A percentile compares a stretch with the other conserved stretches of the same genome.
Conservation (phyloP, 2,329 filamentous ascomycete genomes). For the Didymella pinodella region DNA sequence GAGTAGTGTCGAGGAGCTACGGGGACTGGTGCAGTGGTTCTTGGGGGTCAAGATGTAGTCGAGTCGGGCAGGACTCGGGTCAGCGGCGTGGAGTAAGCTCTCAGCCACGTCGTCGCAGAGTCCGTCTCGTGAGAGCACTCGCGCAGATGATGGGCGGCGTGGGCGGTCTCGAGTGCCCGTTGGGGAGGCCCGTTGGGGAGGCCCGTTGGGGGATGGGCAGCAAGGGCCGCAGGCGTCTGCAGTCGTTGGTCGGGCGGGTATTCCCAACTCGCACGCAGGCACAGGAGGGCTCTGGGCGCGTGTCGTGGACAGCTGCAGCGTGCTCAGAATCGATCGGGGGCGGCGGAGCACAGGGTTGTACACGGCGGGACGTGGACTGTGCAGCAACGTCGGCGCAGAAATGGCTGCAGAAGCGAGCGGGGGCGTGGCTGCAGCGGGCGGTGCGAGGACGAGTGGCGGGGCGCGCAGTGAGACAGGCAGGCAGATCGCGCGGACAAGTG, state of each 20-base stretch:
- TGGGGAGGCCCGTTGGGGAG: slow-evolving; percentile 1
- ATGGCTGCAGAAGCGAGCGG: slow-evolving; percentile 29
- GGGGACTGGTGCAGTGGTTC: neutral
- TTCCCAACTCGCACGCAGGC: slow-evolving; percentile 23
- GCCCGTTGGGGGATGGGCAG: slow-evolving; percentile 15
- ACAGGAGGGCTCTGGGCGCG: slow-evolving; percentile 34
- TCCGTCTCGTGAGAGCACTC: slow-evolving; percentile 21
- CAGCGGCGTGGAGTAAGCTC: slow-evolving; percentile 23
- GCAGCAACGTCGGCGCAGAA: slow-evolving; percentile 34
- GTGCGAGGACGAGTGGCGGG: slow-evolving; percentile 9
- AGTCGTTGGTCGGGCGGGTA: slow-evolving; percentile 26
- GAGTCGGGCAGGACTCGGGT: slow-evolving; percentile 6
- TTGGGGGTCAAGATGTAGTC: slow-evolving; percentile 15
- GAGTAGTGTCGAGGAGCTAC: slow-evolving; percentile 11
- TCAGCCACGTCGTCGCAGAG: slow-evolving; percentile 30
- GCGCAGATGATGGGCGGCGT: slow-evolving; percentile 38
- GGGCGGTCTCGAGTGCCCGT: slow-evolving; percentile 29
- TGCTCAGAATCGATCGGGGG: slow-evolving; percentile 34
- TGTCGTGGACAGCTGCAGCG: slow-evolving; percentile 41
- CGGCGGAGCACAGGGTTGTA: slow-evolving; percentile 35
- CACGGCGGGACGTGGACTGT: slow-evolving; percentile 33
- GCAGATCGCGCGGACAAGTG: neutral
- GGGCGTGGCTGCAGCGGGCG: slow-evolving; percentile 21
- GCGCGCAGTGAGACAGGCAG: slow-evolving; percentile 7
- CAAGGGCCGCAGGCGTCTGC: slow-evolving; percentile 19